Evolutionary conservation across 1,284 basidiomycete genomes (phyloP), one percentile per base, ranked within the genome.

Genomic region (Coniferiporia weirii): DNA sequence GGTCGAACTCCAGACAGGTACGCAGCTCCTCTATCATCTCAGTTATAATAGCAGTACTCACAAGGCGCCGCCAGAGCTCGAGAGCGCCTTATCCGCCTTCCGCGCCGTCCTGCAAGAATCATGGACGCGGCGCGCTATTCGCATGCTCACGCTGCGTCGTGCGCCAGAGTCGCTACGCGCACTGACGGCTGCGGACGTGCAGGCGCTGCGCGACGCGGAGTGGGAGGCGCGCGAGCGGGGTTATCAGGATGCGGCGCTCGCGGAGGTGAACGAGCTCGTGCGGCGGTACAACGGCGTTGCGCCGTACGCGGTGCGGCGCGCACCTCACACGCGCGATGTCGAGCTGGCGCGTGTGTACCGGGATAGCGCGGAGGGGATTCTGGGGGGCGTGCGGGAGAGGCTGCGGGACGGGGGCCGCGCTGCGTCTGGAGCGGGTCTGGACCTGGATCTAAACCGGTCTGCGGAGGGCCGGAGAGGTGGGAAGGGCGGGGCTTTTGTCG

Each of bases 271-370:
- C 71, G 76, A 81, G 9, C 73, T 88, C 6, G 84, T 93, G 36
- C 76, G 89, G 54, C 84, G 87, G 71, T 90, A 92, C 72, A 94
- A 95, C 67, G 84, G 82, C 9, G 71, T 89, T 44, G 91, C 91
- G 9, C 91, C 91, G 3, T 88, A 87, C 64, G 76, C 83, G 10
- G 89, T 87, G 19, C 78, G 91, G 15, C 74, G 87, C 47, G 73
- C 81, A 4, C 80, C 87, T 57, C 77, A 89, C 61, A 72, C 74
- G 38, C 76, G 79, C 19, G 74, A 76, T 9, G 72, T 69, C 17
- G 91, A 93, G 71, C 72, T 93, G 12, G 77, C 77, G 64, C 75
- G 72, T 62, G 69, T 81, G 57, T 86, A 84, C 66, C 73, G 76
- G 34, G 79, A 79, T 1, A 75, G 78, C 52, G 82, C 71, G 6